phyloP scores from a whole-genome alignment of 129 eudicot species.

The Saussurea involucrata region DNA sequence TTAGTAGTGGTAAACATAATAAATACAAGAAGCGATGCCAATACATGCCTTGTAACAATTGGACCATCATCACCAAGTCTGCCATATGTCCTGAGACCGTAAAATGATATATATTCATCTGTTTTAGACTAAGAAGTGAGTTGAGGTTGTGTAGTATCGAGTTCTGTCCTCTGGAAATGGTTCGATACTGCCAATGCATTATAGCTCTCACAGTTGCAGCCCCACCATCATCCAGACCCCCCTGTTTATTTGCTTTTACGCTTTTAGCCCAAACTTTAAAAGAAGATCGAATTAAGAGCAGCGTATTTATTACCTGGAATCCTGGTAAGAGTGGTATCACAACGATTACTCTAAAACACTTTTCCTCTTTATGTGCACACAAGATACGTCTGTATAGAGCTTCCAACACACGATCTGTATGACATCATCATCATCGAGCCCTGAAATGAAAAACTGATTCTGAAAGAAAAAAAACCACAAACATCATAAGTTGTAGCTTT shows the following conservation, averaged over 20 bases:
- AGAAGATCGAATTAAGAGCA: slow-evolving; percentile 1
- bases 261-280: neutral
- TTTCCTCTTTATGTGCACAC: slow-evolving; percentile 66
- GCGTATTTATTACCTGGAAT: slow-evolving; percentile 79
- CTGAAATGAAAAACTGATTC: slow-evolving; percentile 99
- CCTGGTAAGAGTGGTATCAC: slow-evolving; percentile 95
- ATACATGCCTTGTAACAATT: slow-evolving; percentile 84
- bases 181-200: slow-evolving; percentile 98
- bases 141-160: slow-evolving; percentile 73
- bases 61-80: slow-evolving; percentile 78
- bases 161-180: slow-evolving; percentile 72
- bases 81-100: slow-evolving; percentile 89
- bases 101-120: slow-evolving; percentile 75
- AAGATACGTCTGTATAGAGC: slow-evolving; percentile 79
- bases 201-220: slow-evolving; percentile 99
- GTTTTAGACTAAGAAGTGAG: slow-evolving; percentile 53
- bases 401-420: slow-evolving; percentile 84
- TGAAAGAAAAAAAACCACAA: slow-evolving; percentile 36
- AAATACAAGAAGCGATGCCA: neutral
- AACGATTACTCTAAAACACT: slow-evolving; percentile 75
- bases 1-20: neutral
- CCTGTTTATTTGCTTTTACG: slow-evolving; percentile 48
- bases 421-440: slow-evolving; percentile 69
- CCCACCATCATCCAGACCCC: slow-evolving; percentile 92
- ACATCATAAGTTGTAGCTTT: slow-evolving; percentile 4